These are phyloP conservation scores for Trebouxia gelatinosa DNA, from an alignment of 163 green algal genomes.

Conservation along the genomic window DNA sequence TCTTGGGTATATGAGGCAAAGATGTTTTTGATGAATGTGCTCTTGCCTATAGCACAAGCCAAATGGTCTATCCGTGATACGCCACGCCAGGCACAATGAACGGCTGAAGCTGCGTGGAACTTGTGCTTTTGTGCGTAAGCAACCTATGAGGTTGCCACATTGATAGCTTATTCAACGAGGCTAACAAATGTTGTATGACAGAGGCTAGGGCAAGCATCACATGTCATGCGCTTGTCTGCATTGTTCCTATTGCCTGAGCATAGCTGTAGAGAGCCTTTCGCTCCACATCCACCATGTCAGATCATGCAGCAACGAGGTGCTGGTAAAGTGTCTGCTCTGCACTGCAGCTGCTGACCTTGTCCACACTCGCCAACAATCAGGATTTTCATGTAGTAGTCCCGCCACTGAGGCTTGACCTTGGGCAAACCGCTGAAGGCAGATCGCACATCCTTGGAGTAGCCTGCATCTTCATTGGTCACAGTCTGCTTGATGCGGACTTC, in stretches of 20 bases:
- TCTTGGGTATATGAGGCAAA: constrained; percentile 55
- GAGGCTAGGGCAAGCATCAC: too few species aligned
- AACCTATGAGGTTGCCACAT: too few species aligned
- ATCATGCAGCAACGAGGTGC: background rate
- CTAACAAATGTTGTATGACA: too few species aligned
- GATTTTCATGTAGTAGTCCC: constrained; percentile 59
- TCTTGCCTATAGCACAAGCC: constrained; percentile 47
- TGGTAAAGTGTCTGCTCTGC: background rate
- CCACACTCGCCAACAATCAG: constrained; percentile 57
- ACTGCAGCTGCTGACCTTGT: background rate
- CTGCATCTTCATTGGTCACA: background rate
- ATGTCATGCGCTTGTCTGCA: too few species aligned
- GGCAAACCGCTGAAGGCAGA: constrained; percentile 46
- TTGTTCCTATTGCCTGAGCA: too few species aligned
- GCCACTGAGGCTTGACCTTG: constrained; percentile 47
- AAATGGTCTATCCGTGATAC: too few species aligned
- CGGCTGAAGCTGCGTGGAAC: too few species aligned
- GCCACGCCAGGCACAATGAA: too few species aligned
- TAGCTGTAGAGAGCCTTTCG: too few species aligned
- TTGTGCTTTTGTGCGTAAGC: too few species aligned
- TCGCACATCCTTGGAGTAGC: constrained; percentile 37
- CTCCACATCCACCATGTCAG: too few species aligned
- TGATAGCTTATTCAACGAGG: too few species aligned
- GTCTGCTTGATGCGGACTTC: constrained; percentile 17
- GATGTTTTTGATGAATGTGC: constrained; percentile 63